Evolutionary conservation across 352 stramenopile genomes (phyloP).

Genomic region (Aphanomyces euteiches): DNA sequence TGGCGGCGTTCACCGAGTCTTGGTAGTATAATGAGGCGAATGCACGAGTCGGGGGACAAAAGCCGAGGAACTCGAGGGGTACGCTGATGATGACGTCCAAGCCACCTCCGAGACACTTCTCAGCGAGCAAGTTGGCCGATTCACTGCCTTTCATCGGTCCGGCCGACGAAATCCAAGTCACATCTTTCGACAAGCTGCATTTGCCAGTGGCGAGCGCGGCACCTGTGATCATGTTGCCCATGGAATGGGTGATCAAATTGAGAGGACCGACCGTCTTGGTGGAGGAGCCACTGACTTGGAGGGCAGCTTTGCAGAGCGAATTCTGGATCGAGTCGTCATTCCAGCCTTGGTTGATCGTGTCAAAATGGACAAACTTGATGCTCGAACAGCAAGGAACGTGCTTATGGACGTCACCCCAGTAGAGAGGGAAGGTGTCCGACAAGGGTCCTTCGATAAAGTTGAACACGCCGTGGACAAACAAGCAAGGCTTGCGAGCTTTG

Average conservation of each 20-base stretch:
- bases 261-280: slow-evolving; percentile 33
- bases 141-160: slow-evolving; percentile 38
- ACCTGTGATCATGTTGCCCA: slow-evolving; percentile 43
- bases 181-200: slow-evolving; percentile 34
- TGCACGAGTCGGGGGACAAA: background rate
- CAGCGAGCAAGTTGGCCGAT: slow-evolving; percentile 26
- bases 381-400: background rate
- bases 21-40: background rate
- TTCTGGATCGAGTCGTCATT: slow-evolving; percentile 31
- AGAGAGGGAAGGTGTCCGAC: background rate
- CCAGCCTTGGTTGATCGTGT: background rate
- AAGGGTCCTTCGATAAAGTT: background rate
- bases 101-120: background rate
- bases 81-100: background rate
- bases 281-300: slow-evolving; percentile 20
- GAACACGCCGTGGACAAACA: background rate
- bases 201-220: slow-evolving; percentile 33
- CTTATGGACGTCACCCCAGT: background rate
- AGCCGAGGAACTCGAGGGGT: background rate
- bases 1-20: background rate
- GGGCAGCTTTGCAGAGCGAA: slow-evolving; percentile 32
- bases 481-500: background rate
- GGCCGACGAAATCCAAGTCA: slow-evolving; percentile 43
- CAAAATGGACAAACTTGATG: background rate
- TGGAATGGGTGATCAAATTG: slow-evolving; percentile 43